These are phyloP conservation scores for Phtheirospermum japonicum DNA, from an alignment of 257 asterid species.

Conservation along the genomic window DNA sequence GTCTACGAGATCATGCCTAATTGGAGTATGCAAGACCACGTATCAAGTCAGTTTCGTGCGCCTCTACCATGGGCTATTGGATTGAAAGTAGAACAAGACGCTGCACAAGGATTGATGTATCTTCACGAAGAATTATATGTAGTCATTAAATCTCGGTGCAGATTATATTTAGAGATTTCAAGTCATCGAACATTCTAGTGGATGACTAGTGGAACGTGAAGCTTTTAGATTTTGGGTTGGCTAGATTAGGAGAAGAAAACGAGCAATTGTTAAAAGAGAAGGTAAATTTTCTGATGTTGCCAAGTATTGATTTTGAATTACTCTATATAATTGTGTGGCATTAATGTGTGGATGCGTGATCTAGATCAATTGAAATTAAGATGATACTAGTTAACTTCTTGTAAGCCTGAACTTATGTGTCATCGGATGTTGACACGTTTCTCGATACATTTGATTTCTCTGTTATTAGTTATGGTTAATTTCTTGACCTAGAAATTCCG, in stretches of 20 bases:
- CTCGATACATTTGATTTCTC: neutral
- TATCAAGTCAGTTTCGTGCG: slow-evolving; percentile 55
- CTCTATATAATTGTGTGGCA: neutral
- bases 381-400: neutral
- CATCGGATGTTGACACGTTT: slow-evolving; percentile 5
- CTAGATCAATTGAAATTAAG: neutral
- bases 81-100: slow-evolving; percentile 64
- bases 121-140: slow-evolving; percentile 94
- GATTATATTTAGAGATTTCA: too few relatives aligned
- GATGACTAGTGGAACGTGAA: too few relatives aligned
- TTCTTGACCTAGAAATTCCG: neutral
- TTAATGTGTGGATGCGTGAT: too few relatives aligned
- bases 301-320: neutral
- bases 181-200: too few relatives aligned
- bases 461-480: neutral
- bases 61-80: slow-evolving; percentile 78
- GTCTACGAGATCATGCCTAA: slow-evolving; percentile 64
- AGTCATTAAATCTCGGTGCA: too few relatives aligned
- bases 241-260: slow-evolving; percentile 79
- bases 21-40: slow-evolving; percentile 70
- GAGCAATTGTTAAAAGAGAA: slow-evolving; percentile 62
- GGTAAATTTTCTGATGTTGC: slow-evolving; percentile 41
- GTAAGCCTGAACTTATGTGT: neutral
- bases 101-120: slow-evolving; percentile 74
- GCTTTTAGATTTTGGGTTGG: too few relatives aligned